Evolutionary conservation across 768 basidiomycete genomes (phyloP).

Genomic region (Suillus paluster): DNA sequence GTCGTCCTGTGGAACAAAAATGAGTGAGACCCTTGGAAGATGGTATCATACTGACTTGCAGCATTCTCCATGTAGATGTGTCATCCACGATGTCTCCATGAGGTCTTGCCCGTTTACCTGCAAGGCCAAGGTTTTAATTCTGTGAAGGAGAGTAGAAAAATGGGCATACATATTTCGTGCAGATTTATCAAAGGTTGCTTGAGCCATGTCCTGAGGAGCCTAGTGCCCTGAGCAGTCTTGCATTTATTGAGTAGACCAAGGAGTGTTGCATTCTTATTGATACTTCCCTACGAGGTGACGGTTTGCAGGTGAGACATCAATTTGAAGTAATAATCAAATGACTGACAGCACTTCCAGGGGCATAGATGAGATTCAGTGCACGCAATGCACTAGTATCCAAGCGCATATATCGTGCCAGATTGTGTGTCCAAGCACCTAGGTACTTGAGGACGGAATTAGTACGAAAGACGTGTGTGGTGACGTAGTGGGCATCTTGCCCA

Average conservation of each 20-base stretch:
- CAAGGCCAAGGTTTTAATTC: not conserved
- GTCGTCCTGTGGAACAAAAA: conserved; percentile 62
- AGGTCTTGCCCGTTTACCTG: conserved; percentile 87
- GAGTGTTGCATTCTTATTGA: conserved; percentile 83
- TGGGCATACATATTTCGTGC: conserved; percentile 79
- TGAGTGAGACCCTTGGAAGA: not conserved
- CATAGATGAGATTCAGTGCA: conserved; percentile 85
- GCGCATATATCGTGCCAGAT: conserved; percentile 93
- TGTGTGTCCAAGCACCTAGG: conserved; percentile 82
- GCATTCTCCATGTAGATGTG: conserved; percentile 63
- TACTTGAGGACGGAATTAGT: conserved; percentile 95
- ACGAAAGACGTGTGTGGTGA: conserved; percentile 81
- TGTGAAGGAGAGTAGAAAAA: conserved; percentile 6
- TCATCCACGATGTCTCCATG: conserved; percentile 85
- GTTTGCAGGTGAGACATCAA: conserved; percentile 8
- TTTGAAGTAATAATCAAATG: not conserved
- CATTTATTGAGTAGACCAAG: conserved; percentile 92
- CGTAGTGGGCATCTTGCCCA: conserved; percentile 85
- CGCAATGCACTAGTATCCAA: conserved; percentile 93
- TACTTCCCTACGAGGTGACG: conserved; percentile 46
- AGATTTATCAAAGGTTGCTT: conserved; percentile 95
- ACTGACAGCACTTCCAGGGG: conserved; percentile 43
- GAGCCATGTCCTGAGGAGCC: conserved; percentile 88
- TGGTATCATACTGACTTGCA: conserved; percentile 59
- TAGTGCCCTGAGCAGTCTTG: conserved; percentile 93